A percentile compares a stretch with the other conserved stretches of the same genome.
These are phyloP conservation scores for Macrolepiota albuminosa DNA, from an alignment of 768 basidiomycete genomes.

Conservation along the genomic window DNA sequence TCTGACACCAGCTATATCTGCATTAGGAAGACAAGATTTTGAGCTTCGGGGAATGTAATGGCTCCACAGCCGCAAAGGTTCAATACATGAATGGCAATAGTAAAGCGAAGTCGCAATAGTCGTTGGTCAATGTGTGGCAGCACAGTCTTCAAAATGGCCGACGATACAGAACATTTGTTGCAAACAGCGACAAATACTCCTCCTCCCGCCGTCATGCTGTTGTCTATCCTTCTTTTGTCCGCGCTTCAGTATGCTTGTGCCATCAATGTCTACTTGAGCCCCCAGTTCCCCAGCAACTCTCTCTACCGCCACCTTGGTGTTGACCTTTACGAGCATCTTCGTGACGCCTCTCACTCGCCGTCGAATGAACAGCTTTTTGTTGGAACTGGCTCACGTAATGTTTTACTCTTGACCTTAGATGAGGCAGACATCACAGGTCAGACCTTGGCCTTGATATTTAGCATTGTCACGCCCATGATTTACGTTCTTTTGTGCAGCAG, in stretches of 20 bases:
- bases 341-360: conserved; percentile 26
- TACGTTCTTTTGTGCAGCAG: conserved; percentile 31
- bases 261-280: conserved; percentile 57
- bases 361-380: conserved; percentile 46
- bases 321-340: conserved; percentile 54
- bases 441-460: conserved; percentile 9
- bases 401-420: conserved; percentile 51
- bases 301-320: conserved; percentile 64
- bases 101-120: conserved; percentile 29
- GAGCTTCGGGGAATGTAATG: conserved; percentile 38
- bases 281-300: conserved; percentile 19
- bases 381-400: conserved; percentile 47
- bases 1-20: conserved; percentile 34
- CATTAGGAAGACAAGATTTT: conserved; percentile 40
- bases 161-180: neutral
- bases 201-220: conserved; percentile 21
- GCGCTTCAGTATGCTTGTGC: conserved; percentile 39
- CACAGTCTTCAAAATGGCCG: conserved; percentile 14
- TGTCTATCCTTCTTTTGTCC: conserved; percentile 26
- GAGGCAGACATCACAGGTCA: conserved; percentile 52
- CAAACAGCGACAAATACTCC: conserved; percentile 29
- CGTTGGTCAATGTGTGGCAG: conserved; percentile 10
- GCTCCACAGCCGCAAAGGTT: too few relatives aligned
- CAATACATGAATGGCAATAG: conserved; percentile 34
- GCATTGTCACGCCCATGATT: neutral